A percentile compares a stretch with the other conserved stretches of the same genome.
phyloP scores from a whole-genome alignment of 2,329 filamentous ascomycete species.

The Trichophyton simii region DNA sequence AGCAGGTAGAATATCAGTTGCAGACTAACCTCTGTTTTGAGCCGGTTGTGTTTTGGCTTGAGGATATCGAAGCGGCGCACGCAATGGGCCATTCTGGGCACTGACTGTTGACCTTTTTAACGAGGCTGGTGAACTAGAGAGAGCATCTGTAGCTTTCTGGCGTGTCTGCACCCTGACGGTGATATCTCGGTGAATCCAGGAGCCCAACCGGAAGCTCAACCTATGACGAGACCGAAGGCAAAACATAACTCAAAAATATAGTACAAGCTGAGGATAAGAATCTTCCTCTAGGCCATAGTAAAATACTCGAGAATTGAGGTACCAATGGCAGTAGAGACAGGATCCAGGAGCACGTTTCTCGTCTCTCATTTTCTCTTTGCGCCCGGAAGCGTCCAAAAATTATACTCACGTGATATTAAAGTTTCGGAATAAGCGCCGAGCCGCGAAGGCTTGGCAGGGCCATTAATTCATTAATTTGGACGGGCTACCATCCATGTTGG shows the following conservation, averaged over 20 bases:
- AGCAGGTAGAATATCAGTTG: neutral
- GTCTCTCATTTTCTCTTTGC: neutral
- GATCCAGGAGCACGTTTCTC: neutral
- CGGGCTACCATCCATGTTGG: neutral
- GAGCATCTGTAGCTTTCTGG: constrained; percentile 2
- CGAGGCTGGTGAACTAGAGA: neutral
- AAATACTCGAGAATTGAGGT: neutral
- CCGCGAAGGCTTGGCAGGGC: neutral
- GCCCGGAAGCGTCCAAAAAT: neutral
- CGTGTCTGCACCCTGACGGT: constrained; percentile 4
- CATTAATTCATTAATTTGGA: neutral
- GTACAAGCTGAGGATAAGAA: neutral
- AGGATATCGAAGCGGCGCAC: constrained; percentile 6
- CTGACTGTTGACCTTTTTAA: neutral
- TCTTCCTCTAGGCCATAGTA: neutral
- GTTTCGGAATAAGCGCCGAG: neutral
- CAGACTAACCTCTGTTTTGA: constrained; percentile 3
- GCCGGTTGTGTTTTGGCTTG: constrained; percentile 6
- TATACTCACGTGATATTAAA: neutral
- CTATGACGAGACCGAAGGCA: neutral
- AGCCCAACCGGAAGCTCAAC: neutral
- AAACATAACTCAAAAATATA: neutral
- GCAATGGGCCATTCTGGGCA: neutral
- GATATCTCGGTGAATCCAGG: neutral
- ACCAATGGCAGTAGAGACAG: neutral